Evolutionary conservation across 2,329 filamentous ascomycete genomes (phyloP).

Genomic region (Moelleriella libera): DNA sequence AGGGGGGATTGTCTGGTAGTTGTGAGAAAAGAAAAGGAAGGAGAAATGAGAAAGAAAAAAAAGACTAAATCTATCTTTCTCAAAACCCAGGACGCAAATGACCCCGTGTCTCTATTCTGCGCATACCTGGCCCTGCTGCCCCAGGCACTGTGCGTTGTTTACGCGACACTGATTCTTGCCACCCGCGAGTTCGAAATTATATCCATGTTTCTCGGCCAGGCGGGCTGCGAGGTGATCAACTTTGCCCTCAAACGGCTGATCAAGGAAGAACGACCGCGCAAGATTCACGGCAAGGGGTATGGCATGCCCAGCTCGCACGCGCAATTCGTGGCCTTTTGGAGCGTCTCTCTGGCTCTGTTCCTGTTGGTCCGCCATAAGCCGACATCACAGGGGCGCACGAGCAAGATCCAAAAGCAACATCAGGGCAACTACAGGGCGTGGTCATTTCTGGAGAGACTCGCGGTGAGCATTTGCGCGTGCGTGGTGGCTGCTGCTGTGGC

Average conservation of each 20-base stretch:
- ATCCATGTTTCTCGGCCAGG: conserved; percentile 83
- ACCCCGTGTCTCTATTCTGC: conserved; percentile 72
- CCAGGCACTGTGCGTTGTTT: conserved; percentile 80
- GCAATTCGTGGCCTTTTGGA: conserved; percentile 89
- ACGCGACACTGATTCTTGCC: conserved; percentile 80
- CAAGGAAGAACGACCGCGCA: conserved; percentile 76
- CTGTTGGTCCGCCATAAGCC: conserved; percentile 63
- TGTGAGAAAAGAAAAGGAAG: background rate
- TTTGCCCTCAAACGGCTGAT: conserved; percentile 81
- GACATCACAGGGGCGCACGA: background rate
- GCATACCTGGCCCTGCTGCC: conserved; percentile 91
- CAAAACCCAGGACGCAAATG: conserved; percentile 60
- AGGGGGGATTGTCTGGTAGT: background rate
- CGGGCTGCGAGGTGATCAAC: conserved; percentile 84
- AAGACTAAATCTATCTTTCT: background rate
- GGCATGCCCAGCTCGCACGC: conserved; percentile 94
- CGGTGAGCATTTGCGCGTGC: conserved; percentile 39
- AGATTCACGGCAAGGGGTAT: conserved; percentile 84
- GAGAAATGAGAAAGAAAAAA: background rate
- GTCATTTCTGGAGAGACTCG: conserved; percentile 44
- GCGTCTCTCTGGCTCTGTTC: conserved; percentile 71
- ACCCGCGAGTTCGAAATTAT: conserved; percentile 81
- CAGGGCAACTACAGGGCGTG: conserved; percentile 29
- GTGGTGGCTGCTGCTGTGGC: conserved; percentile 55
- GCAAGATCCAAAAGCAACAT: background rate